Conservation (phyloP, 1,284 basidiomycete genomes). For the Cutaneotrichosporon dermatis region DNA sequence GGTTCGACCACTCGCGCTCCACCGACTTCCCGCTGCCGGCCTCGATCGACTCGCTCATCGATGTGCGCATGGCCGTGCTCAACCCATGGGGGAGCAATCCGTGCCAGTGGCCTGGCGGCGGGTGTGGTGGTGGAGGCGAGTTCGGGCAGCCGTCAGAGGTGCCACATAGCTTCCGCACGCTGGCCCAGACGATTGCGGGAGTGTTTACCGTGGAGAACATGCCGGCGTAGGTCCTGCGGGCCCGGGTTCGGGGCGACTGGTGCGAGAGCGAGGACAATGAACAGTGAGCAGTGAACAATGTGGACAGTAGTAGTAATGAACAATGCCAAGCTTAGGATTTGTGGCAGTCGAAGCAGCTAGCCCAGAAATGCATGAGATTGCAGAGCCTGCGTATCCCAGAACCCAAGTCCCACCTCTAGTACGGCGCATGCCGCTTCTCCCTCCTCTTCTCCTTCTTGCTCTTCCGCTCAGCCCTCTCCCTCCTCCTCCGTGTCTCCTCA, state of each 20-base stretch:
- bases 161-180: conserved; percentile 13
- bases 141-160: conserved; percentile 10
- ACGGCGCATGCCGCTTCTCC: conserved; percentile 18
- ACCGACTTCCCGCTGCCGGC: conserved; percentile 6
- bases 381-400: too few species aligned
- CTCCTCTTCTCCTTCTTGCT: conserved; percentile 7
- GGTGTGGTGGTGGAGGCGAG: conserved; percentile 4
- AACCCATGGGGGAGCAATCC: conserved; percentile 26
- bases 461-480: neutral
- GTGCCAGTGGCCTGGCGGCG: conserved; percentile 9
- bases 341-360: too few species aligned
- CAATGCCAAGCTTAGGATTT: too few species aligned
- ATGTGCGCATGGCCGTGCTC: conserved; percentile 5
- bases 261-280: too few species aligned
- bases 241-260: neutral
- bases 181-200: conserved; percentile 8
- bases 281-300: too few species aligned
- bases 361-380: too few species aligned
- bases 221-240: neutral
- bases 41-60: neutral
- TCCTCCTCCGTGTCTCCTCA: neutral
- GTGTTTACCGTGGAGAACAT: conserved; percentile 18
- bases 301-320: too few species aligned
- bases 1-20: conserved; percentile 8
- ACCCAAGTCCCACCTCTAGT: conserved; percentile 5